phyloP scores from a whole-genome alignment of 2,329 filamentous ascomycete genomes.

The Leptographium wingfieldii region DNA sequence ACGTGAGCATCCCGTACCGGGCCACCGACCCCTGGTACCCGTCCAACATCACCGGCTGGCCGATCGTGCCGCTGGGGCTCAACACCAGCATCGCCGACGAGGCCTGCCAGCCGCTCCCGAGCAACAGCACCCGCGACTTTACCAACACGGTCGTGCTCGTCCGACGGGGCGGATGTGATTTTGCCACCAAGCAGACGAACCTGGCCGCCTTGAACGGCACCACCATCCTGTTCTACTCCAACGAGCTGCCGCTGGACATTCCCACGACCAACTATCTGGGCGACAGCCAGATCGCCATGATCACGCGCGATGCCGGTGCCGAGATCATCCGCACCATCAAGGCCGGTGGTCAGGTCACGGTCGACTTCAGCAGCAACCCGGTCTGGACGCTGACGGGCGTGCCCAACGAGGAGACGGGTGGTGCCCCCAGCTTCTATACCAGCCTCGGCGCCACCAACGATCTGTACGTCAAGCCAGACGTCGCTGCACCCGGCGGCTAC shows the following conservation, averaged over 20 bases:
- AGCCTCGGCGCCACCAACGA: conserved; percentile 31
- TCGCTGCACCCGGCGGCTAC: conserved; percentile 28
- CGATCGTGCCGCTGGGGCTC: conserved; percentile 15
- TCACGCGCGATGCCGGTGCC: conserved; percentile 13
- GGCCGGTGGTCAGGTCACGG: conserved; percentile 20
- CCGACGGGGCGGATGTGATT: conserved; percentile 19
- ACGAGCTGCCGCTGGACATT: conserved; percentile 10
- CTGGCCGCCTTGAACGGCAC: conserved; percentile 17
- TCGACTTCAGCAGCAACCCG: conserved; percentile 10
- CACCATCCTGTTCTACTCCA: conserved; percentile 22
- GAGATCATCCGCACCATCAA: conserved; percentile 19
- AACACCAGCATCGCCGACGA: conserved; percentile 16
- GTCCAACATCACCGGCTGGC: conserved; percentile 11
- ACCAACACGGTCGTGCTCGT: conserved; percentile 28
- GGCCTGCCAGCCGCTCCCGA: conserved; percentile 26
- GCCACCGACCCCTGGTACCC: conserved; percentile 5
- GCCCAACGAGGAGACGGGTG: conserved; percentile 15
- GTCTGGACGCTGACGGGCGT: conserved; percentile 2
- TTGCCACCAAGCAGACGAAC: conserved; percentile 17
- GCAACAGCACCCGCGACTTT: conserved; percentile 21
- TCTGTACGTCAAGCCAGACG: conserved; percentile 28
- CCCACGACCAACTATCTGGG: not conserved
- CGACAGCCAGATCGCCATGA: not conserved
- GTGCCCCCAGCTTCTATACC: conserved; percentile 25
- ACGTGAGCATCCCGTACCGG: conserved; percentile 8